phyloP scores from a whole-genome alignment of 345 rosid genomes.

The Trapa bicornis region DNA sequence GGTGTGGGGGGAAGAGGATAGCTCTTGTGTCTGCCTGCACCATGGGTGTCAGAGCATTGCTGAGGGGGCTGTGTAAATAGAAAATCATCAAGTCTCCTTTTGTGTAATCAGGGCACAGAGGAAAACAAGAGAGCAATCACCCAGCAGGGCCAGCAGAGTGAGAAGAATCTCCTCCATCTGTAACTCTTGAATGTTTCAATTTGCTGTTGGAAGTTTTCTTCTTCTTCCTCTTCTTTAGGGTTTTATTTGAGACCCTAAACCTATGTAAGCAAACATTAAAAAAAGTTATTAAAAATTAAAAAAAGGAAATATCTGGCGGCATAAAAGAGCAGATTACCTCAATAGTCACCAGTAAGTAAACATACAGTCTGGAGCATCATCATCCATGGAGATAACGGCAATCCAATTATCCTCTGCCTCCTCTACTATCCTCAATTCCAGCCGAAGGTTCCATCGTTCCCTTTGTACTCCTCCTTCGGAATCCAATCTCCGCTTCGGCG shows the following conservation, averaged over 20 bases:
- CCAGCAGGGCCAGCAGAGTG: no score
- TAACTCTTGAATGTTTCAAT: not conserved
- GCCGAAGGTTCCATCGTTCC: not conserved
- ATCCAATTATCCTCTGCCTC: slow-evolving; percentile 1
- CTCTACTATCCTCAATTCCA: not conserved
- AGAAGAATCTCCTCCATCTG: not conserved
- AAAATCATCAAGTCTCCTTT: not conserved
- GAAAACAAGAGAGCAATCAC: not conserved
- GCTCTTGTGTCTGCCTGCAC: not conserved
- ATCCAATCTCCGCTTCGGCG: not conserved
- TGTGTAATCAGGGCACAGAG: not conserved
- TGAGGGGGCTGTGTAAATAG: not conserved
- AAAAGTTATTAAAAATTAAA: no score
- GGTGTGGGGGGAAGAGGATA: not conserved
- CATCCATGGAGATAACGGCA: slow-evolving; percentile 6
- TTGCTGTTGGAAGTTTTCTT: not conserved
- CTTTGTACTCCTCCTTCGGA: not conserved
- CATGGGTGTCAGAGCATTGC: not conserved
- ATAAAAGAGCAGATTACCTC: not conserved
- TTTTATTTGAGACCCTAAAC: no score
- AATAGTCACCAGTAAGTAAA: not conserved
- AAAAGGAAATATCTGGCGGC: not conserved
- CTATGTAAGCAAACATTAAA: no score
- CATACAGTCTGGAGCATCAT: not conserved
- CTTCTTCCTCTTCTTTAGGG: no score